phyloP scores from a whole-genome alignment of 2,329 filamentous ascomycete genomes.

The Alternaria postmessia region DNA sequence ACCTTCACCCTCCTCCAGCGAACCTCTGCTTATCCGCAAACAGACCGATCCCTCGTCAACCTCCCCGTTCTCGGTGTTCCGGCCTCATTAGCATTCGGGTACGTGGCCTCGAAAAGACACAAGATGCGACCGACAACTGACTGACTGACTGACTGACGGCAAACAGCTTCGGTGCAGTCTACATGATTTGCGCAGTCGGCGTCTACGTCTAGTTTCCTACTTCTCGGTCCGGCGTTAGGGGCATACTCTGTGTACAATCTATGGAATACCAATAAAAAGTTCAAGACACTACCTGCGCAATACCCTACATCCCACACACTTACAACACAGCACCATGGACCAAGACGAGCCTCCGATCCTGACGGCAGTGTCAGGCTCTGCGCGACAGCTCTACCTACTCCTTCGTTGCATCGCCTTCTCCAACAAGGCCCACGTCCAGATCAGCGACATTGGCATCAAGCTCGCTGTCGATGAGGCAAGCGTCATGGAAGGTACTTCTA shows the following conservation, averaged over 20 bases:
- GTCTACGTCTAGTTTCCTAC: constrained; percentile 82
- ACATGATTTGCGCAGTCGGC: constrained; percentile 98
- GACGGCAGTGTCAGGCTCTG: constrained; percentile 78
- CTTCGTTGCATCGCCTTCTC: constrained; percentile 70
- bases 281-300: constrained; percentile 29
- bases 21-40: constrained; percentile 63
- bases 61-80: constrained; percentile 82
- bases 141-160: constrained; percentile 6
- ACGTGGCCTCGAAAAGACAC: constrained; percentile 52
- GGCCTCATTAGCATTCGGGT: constrained; percentile 90
- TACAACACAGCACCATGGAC: constrained; percentile 34
- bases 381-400: constrained; percentile 74
- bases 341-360: constrained; percentile 65
- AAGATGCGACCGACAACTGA: neutral
- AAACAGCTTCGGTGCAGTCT: constrained; percentile 88
- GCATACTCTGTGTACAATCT: constrained; percentile 44
- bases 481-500: constrained; percentile 80
- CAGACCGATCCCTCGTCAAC: constrained; percentile 83
- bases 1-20: neutral
- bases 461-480: constrained; percentile 89
- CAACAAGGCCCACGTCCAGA: constrained; percentile 71
- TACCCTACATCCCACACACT: neutral
- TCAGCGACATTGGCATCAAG: constrained; percentile 83
- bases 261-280: constrained; percentile 51
- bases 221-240: constrained; percentile 40